Conservation (phyloP, 1,284 basidiomycete genomes). For the Trametes pubescens region DNA sequence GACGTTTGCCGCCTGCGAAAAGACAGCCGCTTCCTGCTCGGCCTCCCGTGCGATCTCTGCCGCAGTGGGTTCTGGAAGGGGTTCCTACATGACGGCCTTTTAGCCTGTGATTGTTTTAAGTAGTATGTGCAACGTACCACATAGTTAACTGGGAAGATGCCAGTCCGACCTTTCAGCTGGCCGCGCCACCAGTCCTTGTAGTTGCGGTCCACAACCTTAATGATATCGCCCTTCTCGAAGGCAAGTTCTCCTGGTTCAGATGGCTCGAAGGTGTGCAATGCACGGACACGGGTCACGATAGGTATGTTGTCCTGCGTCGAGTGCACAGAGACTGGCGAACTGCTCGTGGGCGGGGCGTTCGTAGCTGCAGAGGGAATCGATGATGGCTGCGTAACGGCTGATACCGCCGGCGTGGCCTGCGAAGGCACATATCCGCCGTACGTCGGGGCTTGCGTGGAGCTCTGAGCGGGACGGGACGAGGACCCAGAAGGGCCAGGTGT, state of each 20-base stretch:
- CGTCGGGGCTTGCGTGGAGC: slow-evolving; percentile 31
- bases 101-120: slow-evolving; percentile 13
- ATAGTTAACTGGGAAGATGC: slow-evolving; percentile 99
- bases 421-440: slow-evolving; percentile 45
- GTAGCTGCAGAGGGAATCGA: slow-evolving; percentile 37
- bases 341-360: slow-evolving; percentile 30
- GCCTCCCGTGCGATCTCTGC: slow-evolving; percentile 85
- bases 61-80: slow-evolving; percentile 86
- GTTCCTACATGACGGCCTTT: slow-evolving; percentile 63
- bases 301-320: slow-evolving; percentile 46
- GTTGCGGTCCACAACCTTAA: slow-evolving; percentile 94
- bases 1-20: slow-evolving; percentile 85
- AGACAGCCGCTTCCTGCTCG: slow-evolving; percentile 90
- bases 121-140: slow-evolving; percentile 65
- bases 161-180: slow-evolving; percentile 90
- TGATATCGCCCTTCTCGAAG: slow-evolving; percentile 94
- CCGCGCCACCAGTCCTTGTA: slow-evolving; percentile 99
- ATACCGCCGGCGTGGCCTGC: slow-evolving; percentile 40
- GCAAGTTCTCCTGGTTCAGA: slow-evolving; percentile 92
- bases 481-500: slow-evolving; percentile 35
- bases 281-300: slow-evolving; percentile 85
- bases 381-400: slow-evolving; percentile 43
- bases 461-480: slow-evolving; percentile 31
- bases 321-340: slow-evolving; percentile 45
- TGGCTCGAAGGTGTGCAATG: slow-evolving; percentile 91